Percentiles rank a stretch among this genome's conserved stretches.
phyloP scores from a whole-genome alignment of 2,329 filamentous ascomycete species.

The Calonectria leucothoes region DNA sequence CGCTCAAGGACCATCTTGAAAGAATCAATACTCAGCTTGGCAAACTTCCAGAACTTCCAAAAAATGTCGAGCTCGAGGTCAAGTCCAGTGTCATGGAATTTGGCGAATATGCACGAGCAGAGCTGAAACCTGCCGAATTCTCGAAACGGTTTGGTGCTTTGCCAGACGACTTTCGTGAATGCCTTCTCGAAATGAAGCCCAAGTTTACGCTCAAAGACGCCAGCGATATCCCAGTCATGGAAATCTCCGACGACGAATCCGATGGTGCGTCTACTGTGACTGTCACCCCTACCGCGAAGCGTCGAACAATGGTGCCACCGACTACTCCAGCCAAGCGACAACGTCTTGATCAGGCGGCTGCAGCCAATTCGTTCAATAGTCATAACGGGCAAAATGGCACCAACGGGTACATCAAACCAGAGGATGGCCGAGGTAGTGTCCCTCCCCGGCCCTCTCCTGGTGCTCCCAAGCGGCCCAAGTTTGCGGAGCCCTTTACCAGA shows the following conservation, averaged over 20 bases:
- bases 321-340: slow-evolving; percentile 50
- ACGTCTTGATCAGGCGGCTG: slow-evolving; percentile 34
- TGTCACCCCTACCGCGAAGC: slow-evolving; percentile 44
- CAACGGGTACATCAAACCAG: slow-evolving; percentile 49
- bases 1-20: slow-evolving; percentile 60
- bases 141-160: slow-evolving; percentile 57
- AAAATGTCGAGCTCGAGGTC: slow-evolving; percentile 75
- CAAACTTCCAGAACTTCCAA: slow-evolving; percentile 73
- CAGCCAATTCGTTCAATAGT: slow-evolving; percentile 13
- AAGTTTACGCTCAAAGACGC: slow-evolving; percentile 56
- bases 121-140: slow-evolving; percentile 57
- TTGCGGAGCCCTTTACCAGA: slow-evolving; percentile 52
- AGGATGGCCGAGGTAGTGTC: slow-evolving; percentile 48
- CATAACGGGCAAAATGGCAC: slow-evolving; percentile 16
- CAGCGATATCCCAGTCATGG: slow-evolving; percentile 48
- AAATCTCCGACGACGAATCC: slow-evolving; percentile 54
- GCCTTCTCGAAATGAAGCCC: slow-evolving; percentile 59
- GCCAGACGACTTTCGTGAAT: slow-evolving; percentile 63
- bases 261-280: slow-evolving; percentile 44
- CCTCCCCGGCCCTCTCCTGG: slow-evolving; percentile 25
- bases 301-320: slow-evolving; percentile 40
- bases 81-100: slow-evolving; percentile 70
- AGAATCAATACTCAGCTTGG: slow-evolving; percentile 66
- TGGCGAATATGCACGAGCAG: slow-evolving; percentile 62
- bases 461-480: slow-evolving; percentile 23